phyloP scores from a whole-genome alignment of 768 basidiomycete species.

The Tricholoma bakamatsutake region DNA sequence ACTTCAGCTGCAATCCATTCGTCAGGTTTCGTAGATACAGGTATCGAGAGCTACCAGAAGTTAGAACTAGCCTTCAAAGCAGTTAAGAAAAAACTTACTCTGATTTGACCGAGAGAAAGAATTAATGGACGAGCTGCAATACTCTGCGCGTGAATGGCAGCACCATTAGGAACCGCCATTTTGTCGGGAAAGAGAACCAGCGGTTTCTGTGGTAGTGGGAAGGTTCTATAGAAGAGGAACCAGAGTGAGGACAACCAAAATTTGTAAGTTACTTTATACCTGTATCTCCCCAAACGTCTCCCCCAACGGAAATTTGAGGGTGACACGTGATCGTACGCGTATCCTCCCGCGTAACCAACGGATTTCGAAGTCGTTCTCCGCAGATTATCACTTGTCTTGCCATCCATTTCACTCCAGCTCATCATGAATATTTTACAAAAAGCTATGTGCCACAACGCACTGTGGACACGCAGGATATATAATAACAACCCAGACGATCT shows the following conservation, averaged over 20 bases:
- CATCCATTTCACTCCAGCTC: neutral
- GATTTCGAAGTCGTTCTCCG: neutral
- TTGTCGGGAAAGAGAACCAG: slow-evolving; percentile 16
- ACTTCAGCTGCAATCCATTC: slow-evolving; percentile 94
- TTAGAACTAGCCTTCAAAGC: slow-evolving; percentile 2
- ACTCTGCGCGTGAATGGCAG: slow-evolving; percentile 24
- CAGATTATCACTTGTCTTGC: neutral
- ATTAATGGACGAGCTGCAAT: slow-evolving; percentile 47
- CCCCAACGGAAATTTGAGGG: slow-evolving; percentile 38
- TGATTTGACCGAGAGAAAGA: slow-evolving; percentile 41
- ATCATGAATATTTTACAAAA: neutral
- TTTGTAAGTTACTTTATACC: slow-evolving; percentile 24
- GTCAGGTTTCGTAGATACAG: slow-evolving; percentile 72
- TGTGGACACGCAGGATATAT: neutral
- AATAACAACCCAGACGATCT: slow-evolving; percentile 14
- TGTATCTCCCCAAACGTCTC: slow-evolving; percentile 35
- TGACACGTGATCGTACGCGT: slow-evolving; percentile 30
- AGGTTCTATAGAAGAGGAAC: slow-evolving; percentile 17
- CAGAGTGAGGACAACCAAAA: slow-evolving; percentile 20
- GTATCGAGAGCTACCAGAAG: slow-evolving; percentile 65
- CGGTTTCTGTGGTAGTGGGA: slow-evolving; percentile 14
- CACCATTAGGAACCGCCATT: slow-evolving; percentile 37
- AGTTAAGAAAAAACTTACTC: slow-evolving; percentile 33
- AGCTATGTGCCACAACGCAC: neutral
- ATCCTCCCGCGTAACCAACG: neutral